A percentile compares a stretch with the other conserved stretches of the same genome.
Conservation (phyloP, 805 yeast species). For the Kodamaea nitidulidarum region DNA sequence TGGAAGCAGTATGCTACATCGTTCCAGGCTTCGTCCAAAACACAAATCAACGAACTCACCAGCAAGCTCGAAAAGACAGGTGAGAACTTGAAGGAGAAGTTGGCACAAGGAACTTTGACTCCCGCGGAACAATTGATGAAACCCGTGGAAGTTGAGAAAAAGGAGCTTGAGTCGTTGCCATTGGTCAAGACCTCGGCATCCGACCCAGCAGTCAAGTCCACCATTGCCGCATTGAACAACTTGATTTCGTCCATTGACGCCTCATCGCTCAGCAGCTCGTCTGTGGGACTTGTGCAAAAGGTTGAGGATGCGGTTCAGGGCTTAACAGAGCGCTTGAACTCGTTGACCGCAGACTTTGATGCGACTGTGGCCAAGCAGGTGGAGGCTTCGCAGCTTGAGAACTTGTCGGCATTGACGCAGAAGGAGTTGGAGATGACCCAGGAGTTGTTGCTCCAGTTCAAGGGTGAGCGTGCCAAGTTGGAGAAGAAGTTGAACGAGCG, state of each 20-base stretch:
- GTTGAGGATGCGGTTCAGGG: constrained; percentile 31
- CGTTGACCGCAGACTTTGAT: constrained; percentile 33
- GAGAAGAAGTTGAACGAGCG: constrained; percentile 56
- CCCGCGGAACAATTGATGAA: constrained; percentile 42
- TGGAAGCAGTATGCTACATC: constrained; percentile 16
- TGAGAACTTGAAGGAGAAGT: constrained; percentile 32
- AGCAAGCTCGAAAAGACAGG: constrained; percentile 29
- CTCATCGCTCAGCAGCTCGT: constrained; percentile 19
- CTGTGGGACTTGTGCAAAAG: constrained; percentile 23
- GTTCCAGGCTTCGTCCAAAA: constrained; percentile 29
- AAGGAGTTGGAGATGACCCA: constrained; percentile 57
- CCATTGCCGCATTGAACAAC: constrained; percentile 37
- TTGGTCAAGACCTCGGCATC: constrained; percentile 21
- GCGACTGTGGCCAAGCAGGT: constrained; percentile 33
- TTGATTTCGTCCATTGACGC: constrained; percentile 35
- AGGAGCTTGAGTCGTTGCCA: constrained; percentile 30
- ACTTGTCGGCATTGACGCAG: constrained; percentile 36
- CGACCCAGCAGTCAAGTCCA: constrained; percentile 32
- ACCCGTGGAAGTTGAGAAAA: constrained; percentile 35
- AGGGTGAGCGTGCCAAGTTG: constrained; percentile 55
- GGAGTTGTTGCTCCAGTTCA: constrained; percentile 57
- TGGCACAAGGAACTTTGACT: constrained; percentile 15
- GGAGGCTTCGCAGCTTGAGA: constrained; percentile 36
- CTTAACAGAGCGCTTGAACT: constrained; percentile 30
- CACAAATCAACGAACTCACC: constrained; percentile 30